Evolutionary conservation across 768 basidiomycete genomes (phyloP).

Genomic region (Multifurca ochricompacta): DNA sequence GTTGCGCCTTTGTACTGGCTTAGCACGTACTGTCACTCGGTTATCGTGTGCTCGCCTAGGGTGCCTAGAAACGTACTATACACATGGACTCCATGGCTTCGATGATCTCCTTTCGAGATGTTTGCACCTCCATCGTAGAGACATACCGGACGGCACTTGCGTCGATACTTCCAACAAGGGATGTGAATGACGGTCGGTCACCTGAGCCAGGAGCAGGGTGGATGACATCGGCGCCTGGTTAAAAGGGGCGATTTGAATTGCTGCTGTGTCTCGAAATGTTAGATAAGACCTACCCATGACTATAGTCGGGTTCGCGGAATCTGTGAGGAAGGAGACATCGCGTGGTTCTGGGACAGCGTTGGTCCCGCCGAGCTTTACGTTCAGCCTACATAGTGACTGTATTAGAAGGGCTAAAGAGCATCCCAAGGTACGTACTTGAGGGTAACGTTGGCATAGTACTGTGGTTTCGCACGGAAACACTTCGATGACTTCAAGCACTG

Average conservation of each 20-base stretch:
- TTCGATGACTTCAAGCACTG: constrained; percentile 68
- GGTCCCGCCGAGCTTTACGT: constrained; percentile 79
- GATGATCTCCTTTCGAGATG: constrained; percentile 68
- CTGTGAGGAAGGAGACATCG: constrained; percentile 56
- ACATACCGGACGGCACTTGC: constrained; percentile 65
- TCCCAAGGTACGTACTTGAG: constrained; percentile 48
- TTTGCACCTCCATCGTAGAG: constrained; percentile 55
- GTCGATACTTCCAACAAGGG: constrained; percentile 76
- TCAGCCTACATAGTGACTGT: constrained; percentile 42
- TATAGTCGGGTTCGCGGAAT: constrained; percentile 67
- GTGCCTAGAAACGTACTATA: constrained; percentile 31
- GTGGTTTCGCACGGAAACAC: constrained; percentile 57
- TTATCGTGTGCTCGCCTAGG: neutral
- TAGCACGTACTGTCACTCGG: constrained; percentile 40
- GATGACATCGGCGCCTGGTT: constrained; percentile 69
- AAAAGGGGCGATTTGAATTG: neutral
- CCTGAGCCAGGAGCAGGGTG: constrained; percentile 75
- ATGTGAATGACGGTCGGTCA: constrained; percentile 75
- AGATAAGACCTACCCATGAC: constrained; percentile 52
- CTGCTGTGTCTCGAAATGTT: neutral
- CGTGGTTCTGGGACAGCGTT: constrained; percentile 68
- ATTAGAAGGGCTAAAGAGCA: neutral
- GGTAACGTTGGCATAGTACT: constrained; percentile 77
- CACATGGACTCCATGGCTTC: constrained; percentile 61
- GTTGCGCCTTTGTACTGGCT: constrained; percentile 46